phyloP scores from a whole-genome alignment of 768 basidiomycete species.

The Dendrothele bispora region DNA sequence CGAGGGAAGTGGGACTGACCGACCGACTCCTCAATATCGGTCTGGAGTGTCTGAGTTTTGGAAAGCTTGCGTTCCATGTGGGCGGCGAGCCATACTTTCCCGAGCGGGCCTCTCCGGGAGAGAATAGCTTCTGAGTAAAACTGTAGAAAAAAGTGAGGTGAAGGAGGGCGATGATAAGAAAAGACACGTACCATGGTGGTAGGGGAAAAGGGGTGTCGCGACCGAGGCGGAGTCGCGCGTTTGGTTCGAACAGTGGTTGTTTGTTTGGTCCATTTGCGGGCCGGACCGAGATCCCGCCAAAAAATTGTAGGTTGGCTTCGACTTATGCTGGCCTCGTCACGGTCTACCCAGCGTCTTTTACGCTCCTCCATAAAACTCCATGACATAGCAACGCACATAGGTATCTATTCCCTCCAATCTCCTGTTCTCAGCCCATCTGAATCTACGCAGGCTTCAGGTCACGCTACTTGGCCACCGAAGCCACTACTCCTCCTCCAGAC shows the following conservation, averaged over 20 bases:
- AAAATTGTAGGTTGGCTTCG: too few relatives aligned
- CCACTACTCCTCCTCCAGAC: background rate
- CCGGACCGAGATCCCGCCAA: too few relatives aligned
- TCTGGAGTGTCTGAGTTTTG: constrained; percentile 91
- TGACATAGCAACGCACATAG: too few relatives aligned
- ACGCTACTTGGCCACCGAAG: too few relatives aligned
- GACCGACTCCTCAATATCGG: constrained; percentile 93
- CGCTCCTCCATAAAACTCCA: too few relatives aligned
- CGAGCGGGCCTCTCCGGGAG: constrained; percentile 90
- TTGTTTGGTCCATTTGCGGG: too few relatives aligned
- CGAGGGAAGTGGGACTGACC: constrained; percentile 45
- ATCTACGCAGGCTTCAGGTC: too few relatives aligned
- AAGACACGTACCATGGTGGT: constrained; percentile 28
- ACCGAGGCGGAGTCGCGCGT: constrained; percentile 1
- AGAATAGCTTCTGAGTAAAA: constrained; percentile 95
- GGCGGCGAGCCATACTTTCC: constrained; percentile 98
- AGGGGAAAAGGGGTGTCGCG: constrained; percentile 14
- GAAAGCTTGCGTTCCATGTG: constrained; percentile 98
- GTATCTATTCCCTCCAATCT: background rate
- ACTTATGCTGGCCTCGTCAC: background rate
- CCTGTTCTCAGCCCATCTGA: constrained; percentile 6
- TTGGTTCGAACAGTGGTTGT: too few relatives aligned
- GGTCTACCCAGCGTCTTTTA: too few relatives aligned
- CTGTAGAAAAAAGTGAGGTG: constrained; percentile 34
- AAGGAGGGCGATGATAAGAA: background rate